A percentile compares a stretch with the other conserved stretches of the same genome.
These are phyloP conservation scores for Trametes coccinea DNA, from an alignment of 768 basidiomycete genomes.

Conservation along the genomic window DNA sequence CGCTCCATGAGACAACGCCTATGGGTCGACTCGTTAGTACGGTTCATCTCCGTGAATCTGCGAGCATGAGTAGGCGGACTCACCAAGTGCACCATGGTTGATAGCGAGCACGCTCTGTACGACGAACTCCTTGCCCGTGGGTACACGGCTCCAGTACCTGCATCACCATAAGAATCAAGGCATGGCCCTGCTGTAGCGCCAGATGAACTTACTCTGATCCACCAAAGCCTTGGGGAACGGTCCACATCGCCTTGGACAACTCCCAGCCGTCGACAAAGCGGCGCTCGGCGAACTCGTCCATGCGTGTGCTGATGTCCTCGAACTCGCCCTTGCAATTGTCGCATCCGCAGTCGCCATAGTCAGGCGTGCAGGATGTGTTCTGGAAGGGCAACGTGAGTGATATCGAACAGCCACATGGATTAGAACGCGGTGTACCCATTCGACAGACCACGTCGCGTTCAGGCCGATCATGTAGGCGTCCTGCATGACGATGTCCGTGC, in stretches of 20 bases:
- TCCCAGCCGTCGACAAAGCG: conserved; percentile 68
- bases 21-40: neutral
- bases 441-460: conserved; percentile 62
- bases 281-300: conserved; percentile 64
- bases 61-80: neutral
- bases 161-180: neutral
- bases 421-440: conserved; percentile 40
- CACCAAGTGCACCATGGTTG: conserved; percentile 67
- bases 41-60: neutral
- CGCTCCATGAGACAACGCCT: conserved; percentile 43
- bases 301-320: conserved; percentile 65
- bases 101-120: conserved; percentile 65
- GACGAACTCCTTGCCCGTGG: conserved; percentile 71
- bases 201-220: conserved; percentile 37
- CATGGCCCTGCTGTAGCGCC: too few relatives aligned
- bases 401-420: too few relatives aligned
- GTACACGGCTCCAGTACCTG: conserved; percentile 61
- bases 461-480: conserved; percentile 58
- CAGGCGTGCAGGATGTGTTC: conserved; percentile 56
- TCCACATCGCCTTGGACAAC: conserved; percentile 70
- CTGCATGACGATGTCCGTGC: conserved; percentile 71
- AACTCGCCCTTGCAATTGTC: conserved; percentile 69
- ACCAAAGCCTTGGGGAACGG: conserved; percentile 80
- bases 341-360: conserved; percentile 75
- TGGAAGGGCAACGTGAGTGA: neutral